Conservation (phyloP, 2,329 filamentous ascomycete species). For the Camillea tinctor region DNA sequence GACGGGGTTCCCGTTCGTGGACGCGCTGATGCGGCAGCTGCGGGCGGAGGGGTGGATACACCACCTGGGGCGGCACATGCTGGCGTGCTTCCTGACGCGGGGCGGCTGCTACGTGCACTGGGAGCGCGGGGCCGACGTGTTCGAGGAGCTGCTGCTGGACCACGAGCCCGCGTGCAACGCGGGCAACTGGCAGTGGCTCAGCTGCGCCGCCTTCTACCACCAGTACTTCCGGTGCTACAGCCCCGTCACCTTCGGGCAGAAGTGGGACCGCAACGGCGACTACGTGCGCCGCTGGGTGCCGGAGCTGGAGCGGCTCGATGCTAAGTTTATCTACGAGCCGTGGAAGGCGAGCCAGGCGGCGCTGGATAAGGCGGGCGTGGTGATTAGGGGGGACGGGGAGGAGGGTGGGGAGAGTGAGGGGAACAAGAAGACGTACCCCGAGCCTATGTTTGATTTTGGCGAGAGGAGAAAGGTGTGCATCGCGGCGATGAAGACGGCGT, state of each 20-base stretch:
- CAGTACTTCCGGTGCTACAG: slow-evolving; percentile 71
- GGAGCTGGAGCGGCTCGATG: slow-evolving; percentile 59
- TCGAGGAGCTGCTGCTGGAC: slow-evolving; percentile 73
- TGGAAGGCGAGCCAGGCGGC: slow-evolving; percentile 70
- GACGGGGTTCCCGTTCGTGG: slow-evolving; percentile 79
- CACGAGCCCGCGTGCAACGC: slow-evolving; percentile 72
- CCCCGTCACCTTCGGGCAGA: slow-evolving; percentile 70
- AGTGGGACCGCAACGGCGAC: slow-evolving; percentile 69
- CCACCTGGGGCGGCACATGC: slow-evolving; percentile 73
- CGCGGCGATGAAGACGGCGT: slow-evolving; percentile 68
- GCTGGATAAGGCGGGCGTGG: slow-evolving; percentile 66
- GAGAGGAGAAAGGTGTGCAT: slow-evolving; percentile 62
- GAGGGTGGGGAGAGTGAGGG: slow-evolving; percentile 39
- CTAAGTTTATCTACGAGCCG: slow-evolving; percentile 76
- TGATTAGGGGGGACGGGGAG: slow-evolving; percentile 50
- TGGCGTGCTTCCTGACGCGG: slow-evolving; percentile 77
- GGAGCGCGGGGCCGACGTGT: slow-evolving; percentile 77
- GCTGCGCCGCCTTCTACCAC: slow-evolving; percentile 71
- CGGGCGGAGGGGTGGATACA: slow-evolving; percentile 75
- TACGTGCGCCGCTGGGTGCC: slow-evolving; percentile 67
- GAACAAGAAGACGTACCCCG: slow-evolving; percentile 59
- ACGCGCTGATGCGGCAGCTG: slow-evolving; percentile 76
- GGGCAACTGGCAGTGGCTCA: slow-evolving; percentile 78
- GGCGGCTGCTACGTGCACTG: slow-evolving; percentile 77
- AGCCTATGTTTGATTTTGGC: slow-evolving; percentile 75